phyloP scores from a whole-genome alignment of 305 asterid genomes.

The Fraxinus paxiana region DNA sequence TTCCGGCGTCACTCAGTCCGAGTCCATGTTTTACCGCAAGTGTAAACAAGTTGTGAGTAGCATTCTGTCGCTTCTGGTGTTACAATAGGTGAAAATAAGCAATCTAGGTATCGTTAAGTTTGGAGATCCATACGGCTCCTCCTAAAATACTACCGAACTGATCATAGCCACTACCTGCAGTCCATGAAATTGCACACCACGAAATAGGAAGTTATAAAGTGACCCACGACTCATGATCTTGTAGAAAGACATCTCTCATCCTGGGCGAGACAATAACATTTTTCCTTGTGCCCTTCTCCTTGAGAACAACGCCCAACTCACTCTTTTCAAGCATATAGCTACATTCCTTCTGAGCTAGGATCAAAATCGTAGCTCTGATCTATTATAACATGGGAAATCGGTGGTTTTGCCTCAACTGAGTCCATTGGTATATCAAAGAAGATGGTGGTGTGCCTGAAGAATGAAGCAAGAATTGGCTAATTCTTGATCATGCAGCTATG shows the following conservation, averaged over 20 bases:
- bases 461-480: neutral
- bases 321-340: neutral
- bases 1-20: neutral
- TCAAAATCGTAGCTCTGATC: neutral
- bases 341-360: neutral
- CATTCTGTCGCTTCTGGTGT: neutral
- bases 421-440: neutral
- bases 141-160: neutral
- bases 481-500: neutral
- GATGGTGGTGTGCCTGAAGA: neutral
- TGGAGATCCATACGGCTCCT: neutral
- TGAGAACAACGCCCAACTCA: neutral
- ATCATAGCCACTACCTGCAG: neutral
- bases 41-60: conserved; percentile 21
- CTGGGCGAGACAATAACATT: neutral
- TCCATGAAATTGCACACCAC: neutral
- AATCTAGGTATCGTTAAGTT: neutral
- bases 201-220: conserved; percentile 10
- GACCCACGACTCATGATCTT: neutral
- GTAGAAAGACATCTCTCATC: neutral
- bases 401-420: neutral
- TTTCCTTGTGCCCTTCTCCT: neutral
- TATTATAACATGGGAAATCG: neutral
- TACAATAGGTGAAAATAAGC: neutral
- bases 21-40: conserved; percentile 1